phyloP scores from a whole-genome alignment of 2,329 filamentous ascomycete genomes.

The Grosmannia serpens region DNA sequence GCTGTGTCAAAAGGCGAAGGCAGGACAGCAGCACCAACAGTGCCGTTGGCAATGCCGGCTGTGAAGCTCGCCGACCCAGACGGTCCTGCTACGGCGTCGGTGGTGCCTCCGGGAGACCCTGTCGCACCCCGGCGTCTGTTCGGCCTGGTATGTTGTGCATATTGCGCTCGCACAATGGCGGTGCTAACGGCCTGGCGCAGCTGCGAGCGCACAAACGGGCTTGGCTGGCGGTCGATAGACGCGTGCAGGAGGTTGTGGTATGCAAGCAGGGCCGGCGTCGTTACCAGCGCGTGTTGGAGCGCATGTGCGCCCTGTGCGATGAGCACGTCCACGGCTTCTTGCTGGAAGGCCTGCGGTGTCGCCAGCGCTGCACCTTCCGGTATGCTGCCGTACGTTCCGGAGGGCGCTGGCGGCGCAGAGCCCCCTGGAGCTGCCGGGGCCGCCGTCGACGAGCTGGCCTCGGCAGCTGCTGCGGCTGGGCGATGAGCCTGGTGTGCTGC shows the following conservation, averaged over 20 bases:
- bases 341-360: neutral
- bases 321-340: constrained; percentile 33
- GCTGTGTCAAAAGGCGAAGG: neutral
- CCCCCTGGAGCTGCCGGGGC: neutral
- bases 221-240: constrained; percentile 39
- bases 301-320: constrained; percentile 37
- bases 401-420: neutral
- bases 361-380: neutral
- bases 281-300: constrained; percentile 30
- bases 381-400: neutral
- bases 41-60: neutral
- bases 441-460: neutral
- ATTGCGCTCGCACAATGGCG: constrained; percentile 33
- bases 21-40: neutral
- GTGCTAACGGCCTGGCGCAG: constrained; percentile 37
- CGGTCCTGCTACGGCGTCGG: neutral
- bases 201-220: constrained; percentile 34
- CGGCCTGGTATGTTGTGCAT: constrained; percentile 23
- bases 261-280: constrained; percentile 13
- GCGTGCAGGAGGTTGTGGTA: constrained; percentile 38
- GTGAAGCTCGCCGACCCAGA: neutral
- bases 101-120: neutral
- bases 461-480: neutral
- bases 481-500: neutral
- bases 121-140: neutral